A percentile compares a stretch with the other conserved stretches of the same genome.
Conservation (phyloP, 106 monocot species). For the Acorus gramineus region DNA sequence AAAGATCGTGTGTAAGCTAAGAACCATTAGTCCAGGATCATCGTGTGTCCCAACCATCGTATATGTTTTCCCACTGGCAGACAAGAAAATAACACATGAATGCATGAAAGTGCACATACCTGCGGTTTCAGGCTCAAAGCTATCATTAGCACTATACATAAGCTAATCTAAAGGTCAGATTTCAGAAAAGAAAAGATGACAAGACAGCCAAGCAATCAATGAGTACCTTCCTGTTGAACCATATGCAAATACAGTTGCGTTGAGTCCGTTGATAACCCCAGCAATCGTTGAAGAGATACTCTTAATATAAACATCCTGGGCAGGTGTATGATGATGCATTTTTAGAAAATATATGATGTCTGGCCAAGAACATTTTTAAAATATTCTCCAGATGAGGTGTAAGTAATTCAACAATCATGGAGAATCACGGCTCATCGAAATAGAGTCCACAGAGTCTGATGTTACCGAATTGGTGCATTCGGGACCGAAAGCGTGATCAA, state of each 20-base stretch:
- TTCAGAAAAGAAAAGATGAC: too few species aligned
- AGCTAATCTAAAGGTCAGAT: too few species aligned
- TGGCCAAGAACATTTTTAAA: neutral
- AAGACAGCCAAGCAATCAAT: too few species aligned
- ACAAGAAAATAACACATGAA: constrained; percentile 2
- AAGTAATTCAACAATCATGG: neutral
- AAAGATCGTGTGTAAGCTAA: constrained; percentile 94
- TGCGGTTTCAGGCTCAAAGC: too few species aligned
- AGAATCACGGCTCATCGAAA: neutral
- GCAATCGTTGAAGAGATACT: constrained; percentile 70
- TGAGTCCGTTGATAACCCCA: constrained; percentile 93
- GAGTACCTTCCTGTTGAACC: constrained; percentile 99
- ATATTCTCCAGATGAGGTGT: neutral
- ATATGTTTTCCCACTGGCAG: constrained; percentile 94
- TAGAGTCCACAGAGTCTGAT: neutral
- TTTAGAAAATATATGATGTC: neutral
- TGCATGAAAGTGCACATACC: too few species aligned
- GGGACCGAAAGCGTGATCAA: constrained; percentile 87
- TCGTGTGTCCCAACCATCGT: constrained; percentile 91
- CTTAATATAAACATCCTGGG: constrained; percentile 76
- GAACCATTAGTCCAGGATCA: constrained; percentile 99
- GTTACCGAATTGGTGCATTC: constrained; percentile 68
- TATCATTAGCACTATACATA: too few species aligned
- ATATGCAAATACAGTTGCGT: constrained; percentile 99
- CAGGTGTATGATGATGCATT: neutral